Conservation (phyloP, 495 filamentous ascomycete species). For the Podospora didyma region DNA sequence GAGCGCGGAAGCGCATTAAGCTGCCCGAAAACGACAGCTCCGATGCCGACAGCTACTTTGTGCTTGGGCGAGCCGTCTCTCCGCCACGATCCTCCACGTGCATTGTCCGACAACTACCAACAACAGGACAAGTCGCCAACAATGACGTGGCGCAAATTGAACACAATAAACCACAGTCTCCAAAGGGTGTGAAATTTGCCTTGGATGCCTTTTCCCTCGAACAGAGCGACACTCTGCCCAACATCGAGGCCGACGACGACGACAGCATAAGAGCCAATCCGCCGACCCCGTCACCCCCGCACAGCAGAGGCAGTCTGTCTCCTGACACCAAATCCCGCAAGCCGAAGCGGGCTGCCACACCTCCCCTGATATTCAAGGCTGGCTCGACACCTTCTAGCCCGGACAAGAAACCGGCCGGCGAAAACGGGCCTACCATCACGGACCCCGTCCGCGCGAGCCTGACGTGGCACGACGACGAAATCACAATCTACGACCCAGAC, state of each 20-base stretch:
- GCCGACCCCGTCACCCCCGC: conserved; percentile 10
- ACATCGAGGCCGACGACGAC: conserved; percentile 9
- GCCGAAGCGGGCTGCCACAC: conserved; percentile 40
- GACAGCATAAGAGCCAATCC: conserved; percentile 14
- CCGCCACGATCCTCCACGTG: background rate
- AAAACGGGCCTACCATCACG: conserved; percentile 32
- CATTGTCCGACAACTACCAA: background rate
- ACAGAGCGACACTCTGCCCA: conserved; percentile 20
- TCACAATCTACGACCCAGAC: conserved; percentile 72
- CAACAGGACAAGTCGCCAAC: background rate
- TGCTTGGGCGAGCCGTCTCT: background rate
- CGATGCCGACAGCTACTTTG: conserved; percentile 10
- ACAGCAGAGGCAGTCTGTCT: conserved; percentile 18
- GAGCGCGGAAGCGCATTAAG: conserved; percentile 36
- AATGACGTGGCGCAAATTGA: background rate
- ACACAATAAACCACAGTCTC: background rate
- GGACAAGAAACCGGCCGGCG: background rate
- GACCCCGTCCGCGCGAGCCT: conserved; percentile 53
- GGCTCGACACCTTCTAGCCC: conserved; percentile 4
- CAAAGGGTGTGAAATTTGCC: conserved; percentile 12
- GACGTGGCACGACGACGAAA: conserved; percentile 81
- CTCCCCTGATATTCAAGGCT: conserved; percentile 28
- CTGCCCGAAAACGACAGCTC: conserved; percentile 22
- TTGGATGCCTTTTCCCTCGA: conserved; percentile 27
- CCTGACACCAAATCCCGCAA: conserved; percentile 19